Conservation (phyloP, 73 alveolate genomes). For the Paramecium biaurelia region DNA sequence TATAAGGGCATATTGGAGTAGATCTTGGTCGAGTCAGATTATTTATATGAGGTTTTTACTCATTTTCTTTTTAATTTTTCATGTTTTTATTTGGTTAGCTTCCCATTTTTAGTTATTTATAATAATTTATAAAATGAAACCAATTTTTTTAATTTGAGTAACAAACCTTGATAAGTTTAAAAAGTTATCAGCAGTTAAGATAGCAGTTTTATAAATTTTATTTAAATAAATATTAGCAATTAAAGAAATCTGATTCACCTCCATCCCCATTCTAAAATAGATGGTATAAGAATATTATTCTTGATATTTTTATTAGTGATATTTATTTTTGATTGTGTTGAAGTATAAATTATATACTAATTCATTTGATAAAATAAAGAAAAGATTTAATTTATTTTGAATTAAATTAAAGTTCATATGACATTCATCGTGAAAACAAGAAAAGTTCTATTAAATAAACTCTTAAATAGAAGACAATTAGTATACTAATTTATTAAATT, state of each 20-base stretch:
- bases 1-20: not conserved
- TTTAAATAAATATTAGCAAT: not conserved
- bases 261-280: not conserved
- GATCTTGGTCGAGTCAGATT: not conserved
- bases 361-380: not conserved
- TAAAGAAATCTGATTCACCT: not conserved
- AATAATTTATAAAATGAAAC: not conserved
- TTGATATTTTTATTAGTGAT: not conserved
- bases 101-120: not conserved
- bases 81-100: not conserved
- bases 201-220: not conserved
- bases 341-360: not conserved
- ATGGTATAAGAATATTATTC: not conserved
- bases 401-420: conserved; percentile 25
- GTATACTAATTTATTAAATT: not conserved
- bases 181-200: too few relatives aligned
- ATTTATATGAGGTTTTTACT: not conserved
- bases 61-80: not conserved
- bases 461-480: conserved; percentile 78
- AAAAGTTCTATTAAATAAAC: conserved; percentile 75
- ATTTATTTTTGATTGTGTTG: not conserved
- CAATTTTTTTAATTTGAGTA: not conserved
- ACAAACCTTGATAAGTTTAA: too few relatives aligned
- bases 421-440: conserved; percentile 68
- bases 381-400: conserved; percentile 48